Evolutionary conservation across 177 flowering plant genomes (phyloP).

Genomic region (Telopea speciosissima): DNA sequence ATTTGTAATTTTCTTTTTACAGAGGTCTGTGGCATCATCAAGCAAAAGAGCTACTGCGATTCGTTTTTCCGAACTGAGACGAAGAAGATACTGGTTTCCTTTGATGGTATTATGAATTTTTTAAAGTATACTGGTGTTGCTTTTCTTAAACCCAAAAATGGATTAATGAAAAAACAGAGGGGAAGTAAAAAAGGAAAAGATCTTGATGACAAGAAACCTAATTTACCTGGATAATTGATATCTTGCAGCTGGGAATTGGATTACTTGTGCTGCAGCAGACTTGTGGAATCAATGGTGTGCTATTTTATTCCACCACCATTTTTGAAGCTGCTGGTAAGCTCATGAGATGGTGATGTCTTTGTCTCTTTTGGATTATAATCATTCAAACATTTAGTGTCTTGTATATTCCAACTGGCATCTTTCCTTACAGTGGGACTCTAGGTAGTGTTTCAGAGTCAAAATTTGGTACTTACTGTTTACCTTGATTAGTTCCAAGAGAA

Average conservation of each 20-base stretch:
- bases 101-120: conserved; percentile 22
- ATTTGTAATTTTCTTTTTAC: conserved; percentile 15
- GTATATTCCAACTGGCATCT: neutral
- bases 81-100: conserved; percentile 34
- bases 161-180: neutral
- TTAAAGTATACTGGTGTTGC: neutral
- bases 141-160: conserved; percentile 4
- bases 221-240: conserved; percentile 2
- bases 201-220: neutral
- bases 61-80: conserved; percentile 33
- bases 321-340: conserved; percentile 72
- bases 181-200: neutral
- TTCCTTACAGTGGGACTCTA: too few species aligned
- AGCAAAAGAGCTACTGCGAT: conserved; percentile 40
- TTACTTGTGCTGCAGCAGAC: conserved; percentile 81
- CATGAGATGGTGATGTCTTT: neutral
- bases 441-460: too few species aligned
- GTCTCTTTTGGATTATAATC: neutral
- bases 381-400: too few species aligned
- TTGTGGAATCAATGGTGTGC: conserved; percentile 80
- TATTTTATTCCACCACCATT: conserved; percentile 83
- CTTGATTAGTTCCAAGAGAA: too few species aligned
- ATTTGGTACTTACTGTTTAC: too few species aligned
- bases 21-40: conserved; percentile 82
- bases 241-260: conserved; percentile 80